phyloP scores from a whole-genome alignment of 805 yeast genomes.

The Sungouiozyma ichnusensis region DNA sequence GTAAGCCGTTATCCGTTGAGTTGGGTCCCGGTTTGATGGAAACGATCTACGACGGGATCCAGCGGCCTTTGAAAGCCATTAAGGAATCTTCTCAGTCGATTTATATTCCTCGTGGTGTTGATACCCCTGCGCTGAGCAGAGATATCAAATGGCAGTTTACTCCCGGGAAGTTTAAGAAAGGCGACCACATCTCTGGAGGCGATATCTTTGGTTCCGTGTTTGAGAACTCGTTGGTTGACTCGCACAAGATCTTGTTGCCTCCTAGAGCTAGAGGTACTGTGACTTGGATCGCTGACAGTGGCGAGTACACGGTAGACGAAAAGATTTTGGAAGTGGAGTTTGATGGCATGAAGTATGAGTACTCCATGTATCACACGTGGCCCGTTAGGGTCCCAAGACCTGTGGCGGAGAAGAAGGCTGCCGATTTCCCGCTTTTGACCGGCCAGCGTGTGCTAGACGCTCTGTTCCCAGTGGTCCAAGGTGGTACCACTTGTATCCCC shows the following conservation, averaged over 20 bases:
- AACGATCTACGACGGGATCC: slow-evolving; percentile 98
- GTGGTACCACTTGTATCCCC: slow-evolving; percentile 99
- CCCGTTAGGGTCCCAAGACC: slow-evolving; percentile 99
- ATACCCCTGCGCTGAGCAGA: slow-evolving; percentile 91
- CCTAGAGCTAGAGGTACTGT: slow-evolving; percentile 99
- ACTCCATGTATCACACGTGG: slow-evolving; percentile 98
- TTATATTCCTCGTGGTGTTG: slow-evolving; percentile 97
- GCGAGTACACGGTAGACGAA: slow-evolving; percentile 86
- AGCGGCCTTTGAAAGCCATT: slow-evolving; percentile 93
- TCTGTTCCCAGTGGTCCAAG: slow-evolving; percentile 97
- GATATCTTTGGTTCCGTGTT: slow-evolving; percentile 89
- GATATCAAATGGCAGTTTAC: slow-evolving; percentile 72
- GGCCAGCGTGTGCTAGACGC: slow-evolving; percentile 99
- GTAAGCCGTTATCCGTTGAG: slow-evolving; percentile 97
- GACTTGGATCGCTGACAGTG: slow-evolving; percentile 78
- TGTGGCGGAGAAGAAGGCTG: slow-evolving; percentile 85
- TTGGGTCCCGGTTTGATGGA: slow-evolving; percentile 99
- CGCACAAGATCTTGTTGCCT: slow-evolving; percentile 90
- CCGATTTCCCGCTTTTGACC: slow-evolving; percentile 89
- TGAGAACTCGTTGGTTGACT: slow-evolving; percentile 85
- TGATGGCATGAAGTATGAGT: slow-evolving; percentile 69
- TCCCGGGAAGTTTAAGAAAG: slow-evolving; percentile 65
- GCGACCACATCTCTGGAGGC: slow-evolving; percentile 98
- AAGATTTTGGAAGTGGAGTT: slow-evolving; percentile 88
- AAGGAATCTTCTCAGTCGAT: slow-evolving; percentile 81